Evolutionary conservation across 176 grass and related monocot species (phyloP).

Genomic region (Zizania latifolia): DNA sequence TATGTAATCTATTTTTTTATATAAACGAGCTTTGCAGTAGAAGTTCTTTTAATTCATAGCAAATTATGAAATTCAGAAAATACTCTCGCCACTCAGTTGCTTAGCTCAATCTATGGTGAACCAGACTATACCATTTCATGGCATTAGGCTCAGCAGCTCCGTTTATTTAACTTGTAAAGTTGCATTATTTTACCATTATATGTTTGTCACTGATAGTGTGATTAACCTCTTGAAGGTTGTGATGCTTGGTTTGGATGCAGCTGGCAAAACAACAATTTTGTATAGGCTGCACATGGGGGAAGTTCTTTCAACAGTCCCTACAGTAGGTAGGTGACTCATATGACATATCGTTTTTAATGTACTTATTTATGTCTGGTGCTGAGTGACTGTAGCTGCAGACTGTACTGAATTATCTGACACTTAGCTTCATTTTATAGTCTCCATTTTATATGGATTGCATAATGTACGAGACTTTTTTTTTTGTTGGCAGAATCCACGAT

Average conservation of each 20-base stretch:
- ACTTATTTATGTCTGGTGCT: not conserved
- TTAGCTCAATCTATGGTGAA: not conserved
- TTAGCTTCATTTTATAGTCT: not conserved
- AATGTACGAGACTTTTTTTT: not conserved
- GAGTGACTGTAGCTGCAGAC: not conserved
- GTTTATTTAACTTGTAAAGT: not conserved
- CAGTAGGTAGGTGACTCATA: constrained; percentile 52
- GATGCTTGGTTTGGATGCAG: constrained; percentile 91
- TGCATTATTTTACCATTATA: not conserved
- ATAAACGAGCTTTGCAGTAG: not conserved
- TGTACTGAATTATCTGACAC: not conserved
- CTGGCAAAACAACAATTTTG: constrained; percentile 89
- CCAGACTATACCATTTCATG: not conserved
- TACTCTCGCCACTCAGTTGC: not conserved
- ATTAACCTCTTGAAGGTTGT: constrained; percentile 54
- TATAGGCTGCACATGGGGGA: constrained; percentile 88
- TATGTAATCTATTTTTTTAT: not conserved
- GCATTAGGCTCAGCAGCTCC: not conserved
- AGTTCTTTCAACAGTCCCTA: constrained; percentile 84
- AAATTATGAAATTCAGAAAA: not conserved
- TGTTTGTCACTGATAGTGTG: constrained; percentile 10
- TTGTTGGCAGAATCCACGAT: not conserved
- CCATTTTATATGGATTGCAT: not conserved
- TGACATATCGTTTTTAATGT: not conserved
- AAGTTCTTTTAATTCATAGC: not conserved